Evolutionary conservation across 176 grass and related monocot species (phyloP).

Genomic region (Juncus inflexus): DNA sequence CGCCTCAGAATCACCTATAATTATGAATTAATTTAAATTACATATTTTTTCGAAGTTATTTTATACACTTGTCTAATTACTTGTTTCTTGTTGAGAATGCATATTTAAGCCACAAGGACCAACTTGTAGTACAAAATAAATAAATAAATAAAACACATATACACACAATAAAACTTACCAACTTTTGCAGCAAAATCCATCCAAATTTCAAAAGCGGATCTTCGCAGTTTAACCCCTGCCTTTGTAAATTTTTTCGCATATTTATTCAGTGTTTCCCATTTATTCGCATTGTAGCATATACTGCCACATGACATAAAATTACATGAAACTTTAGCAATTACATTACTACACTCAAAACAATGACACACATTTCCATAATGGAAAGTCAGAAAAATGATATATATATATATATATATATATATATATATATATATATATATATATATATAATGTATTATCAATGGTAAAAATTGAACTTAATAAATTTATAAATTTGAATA

Average conservation of each 20-base stretch:
- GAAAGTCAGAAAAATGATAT: too few species aligned
- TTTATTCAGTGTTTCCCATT: conserved; percentile 72
- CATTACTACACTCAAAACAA: conserved; percentile 9
- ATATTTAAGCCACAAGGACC: too few species aligned
- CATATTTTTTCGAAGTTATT: conserved; percentile 7
- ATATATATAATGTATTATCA: too few species aligned
- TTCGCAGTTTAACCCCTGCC: conserved; percentile 69
- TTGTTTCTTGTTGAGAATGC: background rate
- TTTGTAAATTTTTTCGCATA: conserved; percentile 67
- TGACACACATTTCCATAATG: background rate
- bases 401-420: too few species aligned
- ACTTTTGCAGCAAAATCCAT: conserved; percentile 90
- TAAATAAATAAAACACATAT: conserved; percentile 6
- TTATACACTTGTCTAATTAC: conserved; percentile 11
- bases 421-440: too few species aligned
- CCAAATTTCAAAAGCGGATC: conserved; percentile 78
- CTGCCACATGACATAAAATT: conserved; percentile 44
- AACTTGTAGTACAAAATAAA: background rate
- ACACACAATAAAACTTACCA: conserved; percentile 39
- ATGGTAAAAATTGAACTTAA: too few species aligned
- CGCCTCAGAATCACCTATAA: conserved; percentile 72
- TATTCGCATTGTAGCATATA: conserved; percentile 80
- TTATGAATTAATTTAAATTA: conserved; percentile 12
- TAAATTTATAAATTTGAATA: too few species aligned
- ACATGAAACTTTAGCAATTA: conserved; percentile 9